Conservation (phyloP, 495 filamentous ascomycete genomes). For the Penicillium cosmopolitanum region DNA sequence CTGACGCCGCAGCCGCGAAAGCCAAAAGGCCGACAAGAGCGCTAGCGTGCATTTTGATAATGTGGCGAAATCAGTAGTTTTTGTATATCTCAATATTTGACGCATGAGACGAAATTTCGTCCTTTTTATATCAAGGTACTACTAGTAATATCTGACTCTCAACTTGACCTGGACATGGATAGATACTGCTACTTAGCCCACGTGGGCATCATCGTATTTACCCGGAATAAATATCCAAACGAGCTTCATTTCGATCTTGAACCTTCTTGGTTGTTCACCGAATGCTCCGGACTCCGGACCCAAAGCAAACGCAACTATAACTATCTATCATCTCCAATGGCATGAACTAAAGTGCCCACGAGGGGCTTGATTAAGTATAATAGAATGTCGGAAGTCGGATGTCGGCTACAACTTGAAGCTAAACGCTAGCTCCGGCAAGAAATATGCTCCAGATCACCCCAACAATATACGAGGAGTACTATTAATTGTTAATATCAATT, state of each 20-base stretch:
- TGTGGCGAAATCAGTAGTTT: not conserved
- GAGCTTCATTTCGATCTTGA: not conserved
- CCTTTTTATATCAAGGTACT: not conserved
- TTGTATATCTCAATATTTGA: not conserved
- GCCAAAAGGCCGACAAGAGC: not conserved
- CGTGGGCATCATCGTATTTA: not conserved
- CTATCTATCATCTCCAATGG: not conserved
- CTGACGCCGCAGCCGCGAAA: not conserved
- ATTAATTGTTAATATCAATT: too few species aligned
- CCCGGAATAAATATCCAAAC: constrained; percentile 1
- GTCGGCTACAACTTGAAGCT: not conserved
- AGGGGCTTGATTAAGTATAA: not conserved
- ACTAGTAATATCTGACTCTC: not conserved
- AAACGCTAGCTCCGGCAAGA: not conserved
- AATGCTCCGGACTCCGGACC: not conserved
- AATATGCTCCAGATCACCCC: too few species aligned
- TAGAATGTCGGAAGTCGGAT: not conserved
- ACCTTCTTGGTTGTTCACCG: not conserved
- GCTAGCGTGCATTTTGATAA: constrained; percentile 4
- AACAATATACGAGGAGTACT: too few species aligned
- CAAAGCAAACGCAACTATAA: not conserved
- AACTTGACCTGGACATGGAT: not conserved
- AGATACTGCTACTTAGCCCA: not conserved
- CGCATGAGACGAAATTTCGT: not conserved
- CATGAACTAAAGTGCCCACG: not conserved